Conservation (phyloP, 106 monocot species). For the Platanthera guangdongensis region DNA sequence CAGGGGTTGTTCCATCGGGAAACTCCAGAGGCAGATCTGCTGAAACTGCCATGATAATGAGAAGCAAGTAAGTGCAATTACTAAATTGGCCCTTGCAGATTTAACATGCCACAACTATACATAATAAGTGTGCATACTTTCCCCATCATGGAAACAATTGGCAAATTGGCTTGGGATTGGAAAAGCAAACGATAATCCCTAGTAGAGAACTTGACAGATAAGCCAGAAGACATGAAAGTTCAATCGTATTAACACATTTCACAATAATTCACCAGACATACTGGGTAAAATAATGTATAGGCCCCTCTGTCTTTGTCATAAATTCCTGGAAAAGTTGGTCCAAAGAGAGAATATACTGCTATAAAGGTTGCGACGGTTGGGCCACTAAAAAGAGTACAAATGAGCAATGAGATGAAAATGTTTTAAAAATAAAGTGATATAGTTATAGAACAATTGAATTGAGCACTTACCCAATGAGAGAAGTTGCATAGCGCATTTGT, state of each 20-base stretch:
- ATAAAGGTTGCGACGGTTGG: slow-evolving; percentile 81
- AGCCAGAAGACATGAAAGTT: neutral
- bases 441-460: neutral
- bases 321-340: slow-evolving; percentile 90
- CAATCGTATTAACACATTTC: neutral
- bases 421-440: neutral
- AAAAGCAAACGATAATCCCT: slow-evolving; percentile 96
- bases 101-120: neutral
- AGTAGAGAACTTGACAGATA: slow-evolving; percentile 3
- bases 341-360: slow-evolving; percentile 83
- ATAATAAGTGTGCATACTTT: slow-evolving; percentile 34
- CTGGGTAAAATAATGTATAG: slow-evolving; percentile 89
- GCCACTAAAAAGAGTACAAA: slow-evolving; percentile 40
- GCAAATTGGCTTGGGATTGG: slow-evolving; percentile 84
- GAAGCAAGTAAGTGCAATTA: slow-evolving; percentile 2
- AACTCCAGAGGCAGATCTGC: slow-evolving; percentile 90
- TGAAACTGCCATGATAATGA: slow-evolving; percentile 43
- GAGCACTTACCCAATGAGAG: slow-evolving; percentile 68
- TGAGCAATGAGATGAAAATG: neutral
- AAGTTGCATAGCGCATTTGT: slow-evolving; percentile 91
- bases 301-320: slow-evolving; percentile 85
- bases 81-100: neutral
- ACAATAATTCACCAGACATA: slow-evolving; percentile 19
- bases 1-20: slow-evolving; percentile 96
- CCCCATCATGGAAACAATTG: slow-evolving; percentile 52